Conservation (phyloP, 371 early-diverging fungal genomes). For the Globomyces sp. region DNA sequence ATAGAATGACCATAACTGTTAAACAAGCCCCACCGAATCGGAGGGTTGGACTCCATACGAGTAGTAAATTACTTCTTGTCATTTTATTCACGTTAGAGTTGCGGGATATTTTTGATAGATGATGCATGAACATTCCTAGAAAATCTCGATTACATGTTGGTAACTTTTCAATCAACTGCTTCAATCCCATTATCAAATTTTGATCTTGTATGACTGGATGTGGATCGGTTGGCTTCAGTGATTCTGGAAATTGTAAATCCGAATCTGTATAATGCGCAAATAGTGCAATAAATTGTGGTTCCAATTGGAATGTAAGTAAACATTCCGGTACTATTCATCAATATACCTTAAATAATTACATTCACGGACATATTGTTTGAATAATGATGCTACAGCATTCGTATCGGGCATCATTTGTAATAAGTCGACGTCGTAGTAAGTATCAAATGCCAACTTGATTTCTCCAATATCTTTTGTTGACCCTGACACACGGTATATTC, state of each 20-base stretch:
- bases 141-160: conserved; percentile 32
- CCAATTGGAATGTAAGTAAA: conserved; percentile 24
- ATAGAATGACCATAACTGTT: conserved; percentile 13
- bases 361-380: conserved; percentile 46
- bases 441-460: conserved; percentile 30
- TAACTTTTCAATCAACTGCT: conserved; percentile 20
- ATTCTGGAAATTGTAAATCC: conserved; percentile 15
- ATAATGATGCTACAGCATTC: conserved; percentile 38
- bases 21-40: conserved; percentile 25
- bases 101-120: conserved; percentile 30
- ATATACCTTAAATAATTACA: conserved; percentile 22
- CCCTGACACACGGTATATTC: conserved; percentile 49
- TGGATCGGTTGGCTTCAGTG: conserved; percentile 5
- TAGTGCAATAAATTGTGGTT: conserved; percentile 16
- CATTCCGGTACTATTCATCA: conserved; percentile 23
- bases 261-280: conserved; percentile 3
- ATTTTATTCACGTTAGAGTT: conserved; percentile 40
- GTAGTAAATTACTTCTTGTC: conserved; percentile 38
- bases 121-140: conserved; percentile 29
- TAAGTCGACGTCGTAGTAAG: conserved; percentile 33
- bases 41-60: conserved; percentile 45
- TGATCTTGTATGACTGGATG: conserved; percentile 17
- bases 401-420: conserved; percentile 30
- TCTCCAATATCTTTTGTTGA: conserved; percentile 30
- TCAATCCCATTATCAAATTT: conserved; percentile 19